Evolutionary conservation across 1,284 basidiomycete species (phyloP).

Genomic region (Inonotus obliquus): DNA sequence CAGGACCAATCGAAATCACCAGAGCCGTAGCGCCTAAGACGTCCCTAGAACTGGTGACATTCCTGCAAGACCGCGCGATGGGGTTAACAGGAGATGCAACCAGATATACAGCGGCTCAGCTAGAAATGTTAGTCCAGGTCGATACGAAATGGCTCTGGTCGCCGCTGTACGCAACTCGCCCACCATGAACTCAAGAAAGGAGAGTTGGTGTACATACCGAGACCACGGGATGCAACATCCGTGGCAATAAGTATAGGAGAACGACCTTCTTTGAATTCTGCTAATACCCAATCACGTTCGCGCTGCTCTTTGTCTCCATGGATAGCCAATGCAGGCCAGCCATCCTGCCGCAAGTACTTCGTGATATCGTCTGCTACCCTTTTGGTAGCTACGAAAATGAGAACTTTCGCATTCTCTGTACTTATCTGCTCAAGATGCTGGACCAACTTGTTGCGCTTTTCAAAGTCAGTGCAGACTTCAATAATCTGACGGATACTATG

Average conservation of each 20-base stretch:
- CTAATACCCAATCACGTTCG: constrained; percentile 98
- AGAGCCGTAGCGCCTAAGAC: constrained; percentile 10
- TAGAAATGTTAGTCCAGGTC: constrained; percentile 6
- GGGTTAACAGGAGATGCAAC: constrained; percentile 1
- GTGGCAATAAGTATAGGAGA: constrained; percentile 98
- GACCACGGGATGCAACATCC: constrained; percentile 97
- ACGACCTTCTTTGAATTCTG: constrained; percentile 97
- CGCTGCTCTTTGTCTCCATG: constrained; percentile 99
- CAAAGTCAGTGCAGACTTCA: constrained; percentile 96
- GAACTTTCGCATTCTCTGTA: constrained; percentile 94
- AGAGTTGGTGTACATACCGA: constrained; percentile 76
- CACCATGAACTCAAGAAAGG: neutral
- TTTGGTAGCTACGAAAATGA: constrained; percentile 98
- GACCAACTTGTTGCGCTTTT: constrained; percentile 93
- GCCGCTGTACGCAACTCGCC: constrained; percentile 15
- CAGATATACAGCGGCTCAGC: constrained; percentile 15
- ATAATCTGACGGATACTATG: constrained; percentile 96
- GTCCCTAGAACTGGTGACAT: constrained; percentile 6
- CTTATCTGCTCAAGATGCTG: constrained; percentile 97
- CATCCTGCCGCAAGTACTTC: constrained; percentile 94
- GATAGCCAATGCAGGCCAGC: constrained; percentile 97
- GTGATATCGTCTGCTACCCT: constrained; percentile 97
- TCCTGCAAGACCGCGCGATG: neutral
- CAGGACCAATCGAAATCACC: constrained; percentile 7
- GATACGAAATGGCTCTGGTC: neutral